Conservation (phyloP, 352 stramenopile species). For the Phytophthora vignae region DNA sequence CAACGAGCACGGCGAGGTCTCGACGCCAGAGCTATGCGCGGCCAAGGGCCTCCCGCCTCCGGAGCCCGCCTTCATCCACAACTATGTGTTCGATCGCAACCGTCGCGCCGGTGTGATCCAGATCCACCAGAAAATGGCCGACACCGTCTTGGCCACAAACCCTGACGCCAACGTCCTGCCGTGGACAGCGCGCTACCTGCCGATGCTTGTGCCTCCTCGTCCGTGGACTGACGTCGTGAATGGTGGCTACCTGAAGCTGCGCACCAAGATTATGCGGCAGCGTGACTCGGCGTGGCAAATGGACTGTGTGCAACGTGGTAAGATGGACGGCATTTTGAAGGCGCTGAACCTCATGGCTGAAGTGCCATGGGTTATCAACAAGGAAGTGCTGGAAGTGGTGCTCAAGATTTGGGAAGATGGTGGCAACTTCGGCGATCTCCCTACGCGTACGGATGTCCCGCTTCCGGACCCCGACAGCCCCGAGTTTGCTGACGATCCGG, state of each 20-base stretch:
- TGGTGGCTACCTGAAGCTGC: constrained; percentile 94
- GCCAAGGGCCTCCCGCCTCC: constrained; percentile 36
- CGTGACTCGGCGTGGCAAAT: constrained; percentile 84
- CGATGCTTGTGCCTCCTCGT: constrained; percentile 96
- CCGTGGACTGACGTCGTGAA: constrained; percentile 91
- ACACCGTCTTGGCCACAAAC: constrained; percentile 60
- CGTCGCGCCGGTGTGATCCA: constrained; percentile 82
- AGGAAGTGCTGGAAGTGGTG: constrained; percentile 92
- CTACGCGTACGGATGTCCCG: constrained; percentile 71
- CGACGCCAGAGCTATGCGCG: constrained; percentile 42
- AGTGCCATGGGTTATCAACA: constrained; percentile 97
- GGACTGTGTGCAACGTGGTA: constrained; percentile 88
- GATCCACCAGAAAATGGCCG: constrained; percentile 68
- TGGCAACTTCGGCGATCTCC: constrained; percentile 94
- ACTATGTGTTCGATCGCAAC: constrained; percentile 85
- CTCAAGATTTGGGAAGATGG: constrained; percentile 92
- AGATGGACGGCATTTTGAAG: constrained; percentile 89
- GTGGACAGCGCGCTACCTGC: constrained; percentile 91
- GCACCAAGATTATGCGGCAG: constrained; percentile 94
- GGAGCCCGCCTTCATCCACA: constrained; percentile 72
- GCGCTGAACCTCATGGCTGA: constrained; percentile 94
- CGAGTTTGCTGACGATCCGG: constrained; percentile 72
- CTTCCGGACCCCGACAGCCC: constrained; percentile 63
- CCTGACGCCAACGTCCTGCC: constrained; percentile 69
- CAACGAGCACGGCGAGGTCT: constrained; percentile 35